Evolutionary conservation across 805 yeast genomes (phyloP).

Genomic region (Pichia scutulata): DNA sequence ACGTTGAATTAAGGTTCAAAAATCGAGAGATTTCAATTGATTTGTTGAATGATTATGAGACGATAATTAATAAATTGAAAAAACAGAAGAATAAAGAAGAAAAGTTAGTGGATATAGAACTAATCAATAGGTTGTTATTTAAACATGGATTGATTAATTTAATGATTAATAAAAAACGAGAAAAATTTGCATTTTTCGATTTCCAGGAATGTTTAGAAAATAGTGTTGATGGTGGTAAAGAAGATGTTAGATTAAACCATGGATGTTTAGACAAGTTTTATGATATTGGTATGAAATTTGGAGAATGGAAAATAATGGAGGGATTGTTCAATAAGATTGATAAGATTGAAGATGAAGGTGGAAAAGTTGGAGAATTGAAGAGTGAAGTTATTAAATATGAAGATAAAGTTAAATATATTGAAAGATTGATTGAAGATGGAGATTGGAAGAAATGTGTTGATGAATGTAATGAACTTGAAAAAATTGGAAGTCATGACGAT

Average conservation of each 20-base stretch:
- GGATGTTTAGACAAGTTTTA: slow-evolving; percentile 45
- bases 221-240: slow-evolving; percentile 23
- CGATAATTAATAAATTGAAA: slow-evolving; percentile 4
- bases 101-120: not conserved
- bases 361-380: slow-evolving; percentile 1
- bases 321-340: slow-evolving; percentile 5
- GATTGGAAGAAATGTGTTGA: slow-evolving; percentile 25
- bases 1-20: slow-evolving; percentile 14
- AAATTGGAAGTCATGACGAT: slow-evolving; percentile 38
- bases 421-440: not conserved
- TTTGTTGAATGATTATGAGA: slow-evolving; percentile 20
- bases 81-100: not conserved
- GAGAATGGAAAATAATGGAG: slow-evolving; percentile 20
- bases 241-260: slow-evolving; percentile 23
- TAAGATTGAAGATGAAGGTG: not conserved
- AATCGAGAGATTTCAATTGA: slow-evolving; percentile 23
- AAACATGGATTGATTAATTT: slow-evolving; percentile 57
- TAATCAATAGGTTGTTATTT: slow-evolving; percentile 21
- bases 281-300: slow-evolving; percentile 45
- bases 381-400: not conserved
- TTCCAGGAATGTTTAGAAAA: slow-evolving; percentile 35
- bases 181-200: slow-evolving; percentile 43
- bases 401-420: not conserved
- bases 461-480: slow-evolving; percentile 28
- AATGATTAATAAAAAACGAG: slow-evolving; percentile 40